Conservation (phyloP, 1,284 basidiomycete genomes). For the Cystobasidiaceae sp. region DNA sequence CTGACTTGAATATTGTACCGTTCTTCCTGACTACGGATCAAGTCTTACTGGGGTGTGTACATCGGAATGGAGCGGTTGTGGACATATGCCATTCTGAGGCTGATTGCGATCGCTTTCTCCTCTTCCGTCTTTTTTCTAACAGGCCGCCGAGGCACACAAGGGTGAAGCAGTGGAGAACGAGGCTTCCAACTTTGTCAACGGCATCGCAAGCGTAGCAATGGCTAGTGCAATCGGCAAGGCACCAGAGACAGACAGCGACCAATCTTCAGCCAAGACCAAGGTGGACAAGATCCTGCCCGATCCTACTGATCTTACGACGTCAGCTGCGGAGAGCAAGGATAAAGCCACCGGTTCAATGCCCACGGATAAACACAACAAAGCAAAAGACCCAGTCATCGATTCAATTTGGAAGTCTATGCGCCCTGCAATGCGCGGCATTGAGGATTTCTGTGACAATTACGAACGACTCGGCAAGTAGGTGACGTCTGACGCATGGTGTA, state of each 20-base stretch:
- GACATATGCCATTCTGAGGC: no score
- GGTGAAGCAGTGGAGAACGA: constrained; percentile 52
- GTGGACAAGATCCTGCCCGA: constrained; percentile 43
- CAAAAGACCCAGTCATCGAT: constrained; percentile 45
- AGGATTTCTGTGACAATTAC: constrained; percentile 30
- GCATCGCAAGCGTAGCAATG: constrained; percentile 48
- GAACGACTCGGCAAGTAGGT: constrained; percentile 33
- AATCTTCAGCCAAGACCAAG: constrained; percentile 26
- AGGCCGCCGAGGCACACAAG: constrained; percentile 46
- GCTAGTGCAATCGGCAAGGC: constrained; percentile 49
- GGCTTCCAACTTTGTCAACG: constrained; percentile 50
- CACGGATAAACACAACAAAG: constrained; percentile 44
- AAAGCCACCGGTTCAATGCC: constrained; percentile 44
- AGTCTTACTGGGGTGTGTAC: constrained; percentile 30
- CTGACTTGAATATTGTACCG: constrained; percentile 13
- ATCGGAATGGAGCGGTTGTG: no score
- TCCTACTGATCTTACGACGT: constrained; percentile 44
- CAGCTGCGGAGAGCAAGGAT: constrained; percentile 44
- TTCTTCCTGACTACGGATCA: constrained; percentile 16
- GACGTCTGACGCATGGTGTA: neutral
- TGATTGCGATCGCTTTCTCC: no score
- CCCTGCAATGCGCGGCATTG: constrained; percentile 46
- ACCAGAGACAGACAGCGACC: constrained; percentile 35
- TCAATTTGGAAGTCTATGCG: constrained; percentile 46
- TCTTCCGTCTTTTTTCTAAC: neutral